Conservation (phyloP, 345 rosid genomes). For the Salix koriyanagi region DNA sequence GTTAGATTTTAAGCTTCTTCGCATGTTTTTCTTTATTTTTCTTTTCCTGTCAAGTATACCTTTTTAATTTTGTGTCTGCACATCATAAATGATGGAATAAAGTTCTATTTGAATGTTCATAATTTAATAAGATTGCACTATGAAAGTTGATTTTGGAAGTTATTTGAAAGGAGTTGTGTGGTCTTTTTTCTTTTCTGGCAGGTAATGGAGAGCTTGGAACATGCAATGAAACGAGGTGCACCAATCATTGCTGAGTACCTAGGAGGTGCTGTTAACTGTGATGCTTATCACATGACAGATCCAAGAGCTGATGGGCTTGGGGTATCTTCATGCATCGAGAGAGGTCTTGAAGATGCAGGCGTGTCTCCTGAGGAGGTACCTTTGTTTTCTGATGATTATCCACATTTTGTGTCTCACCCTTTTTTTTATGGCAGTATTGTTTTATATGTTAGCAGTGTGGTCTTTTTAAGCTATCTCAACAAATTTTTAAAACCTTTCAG, state of each 20-base stretch:
- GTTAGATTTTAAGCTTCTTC: neutral
- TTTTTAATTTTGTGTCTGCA: neutral
- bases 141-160: neutral
- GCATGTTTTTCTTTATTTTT: neutral
- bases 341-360: constrained; percentile 96
- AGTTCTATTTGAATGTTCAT: neutral
- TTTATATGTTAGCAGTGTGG: neutral
- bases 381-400: neutral
- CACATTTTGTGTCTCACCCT: constrained; percentile 2
- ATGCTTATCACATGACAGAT: constrained; percentile 99
- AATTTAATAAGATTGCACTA: neutral
- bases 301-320: constrained; percentile 99
- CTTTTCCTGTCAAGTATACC: neutral
- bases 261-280: constrained; percentile 97
- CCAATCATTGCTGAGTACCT: constrained; percentile 95
- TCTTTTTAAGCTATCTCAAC: neutral
- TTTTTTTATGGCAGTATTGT: neutral
- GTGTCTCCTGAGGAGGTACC: constrained; percentile 93
- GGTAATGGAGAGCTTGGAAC: constrained; percentile 99
- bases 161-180: constrained; percentile 6
- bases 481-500: neutral
- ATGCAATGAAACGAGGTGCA: constrained; percentile 91
- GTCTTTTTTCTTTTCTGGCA: constrained; percentile 19
- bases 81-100: neutral
- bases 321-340: constrained; percentile 90